Conservation (phyloP, 2,329 filamentous ascomycete species). For the Cercospora brassicicola region DNA sequence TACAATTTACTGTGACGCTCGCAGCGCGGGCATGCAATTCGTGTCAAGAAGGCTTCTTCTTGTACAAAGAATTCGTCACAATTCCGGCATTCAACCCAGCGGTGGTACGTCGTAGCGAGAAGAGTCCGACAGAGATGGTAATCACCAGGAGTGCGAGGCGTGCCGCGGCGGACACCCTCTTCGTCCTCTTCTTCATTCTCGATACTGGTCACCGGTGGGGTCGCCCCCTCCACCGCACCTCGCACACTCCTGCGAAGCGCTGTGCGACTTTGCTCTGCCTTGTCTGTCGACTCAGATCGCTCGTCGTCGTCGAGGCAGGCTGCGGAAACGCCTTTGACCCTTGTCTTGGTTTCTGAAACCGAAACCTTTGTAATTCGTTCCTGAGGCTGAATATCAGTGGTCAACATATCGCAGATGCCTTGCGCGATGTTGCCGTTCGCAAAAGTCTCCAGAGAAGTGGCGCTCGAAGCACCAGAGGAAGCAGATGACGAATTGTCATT, state of each 20-base stretch:
- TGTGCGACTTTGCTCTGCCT: conserved; percentile 16
- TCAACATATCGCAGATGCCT: conserved; percentile 37
- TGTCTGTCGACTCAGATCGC: neutral
- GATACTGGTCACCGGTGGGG: conserved; percentile 32
- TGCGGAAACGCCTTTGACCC: neutral
- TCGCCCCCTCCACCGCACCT: conserved; percentile 14
- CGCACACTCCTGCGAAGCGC: conserved; percentile 21
- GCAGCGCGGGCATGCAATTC: conserved; percentile 83
- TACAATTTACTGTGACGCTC: conserved; percentile 95
- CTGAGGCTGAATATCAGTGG: conserved; percentile 21
- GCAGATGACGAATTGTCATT: conserved; percentile 27
- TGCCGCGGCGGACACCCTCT: conserved; percentile 37
- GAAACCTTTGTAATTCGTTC: conserved; percentile 6
- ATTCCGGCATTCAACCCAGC: conserved; percentile 85
- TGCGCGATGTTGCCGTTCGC: conserved; percentile 33
- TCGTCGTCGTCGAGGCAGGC: neutral
- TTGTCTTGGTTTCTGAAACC: conserved; percentile 11
- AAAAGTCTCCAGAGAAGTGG: conserved; percentile 34
- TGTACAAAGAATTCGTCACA: conserved; percentile 85
- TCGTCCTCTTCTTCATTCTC: conserved; percentile 27
- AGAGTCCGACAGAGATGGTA: conserved; percentile 79
- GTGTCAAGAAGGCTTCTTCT: conserved; percentile 80
- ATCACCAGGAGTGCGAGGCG: conserved; percentile 48
- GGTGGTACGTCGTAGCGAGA: conserved; percentile 71
- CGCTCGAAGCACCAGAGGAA: conserved; percentile 34